phyloP scores from a whole-genome alignment of 352 stramenopile genomes.

The Sclerospora graminicola region DNA sequence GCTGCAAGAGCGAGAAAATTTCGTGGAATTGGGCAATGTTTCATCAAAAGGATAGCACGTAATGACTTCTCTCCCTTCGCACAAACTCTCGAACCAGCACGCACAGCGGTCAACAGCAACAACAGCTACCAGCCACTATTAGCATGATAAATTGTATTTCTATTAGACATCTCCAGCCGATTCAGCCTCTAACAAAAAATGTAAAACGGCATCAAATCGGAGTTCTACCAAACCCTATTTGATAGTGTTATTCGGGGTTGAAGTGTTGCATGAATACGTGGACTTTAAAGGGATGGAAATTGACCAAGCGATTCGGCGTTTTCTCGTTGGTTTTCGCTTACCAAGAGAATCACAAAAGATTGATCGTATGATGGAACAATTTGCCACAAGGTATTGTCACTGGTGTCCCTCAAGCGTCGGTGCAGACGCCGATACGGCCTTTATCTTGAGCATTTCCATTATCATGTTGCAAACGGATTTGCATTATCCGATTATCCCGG shows the following conservation, averaged over 20 bases:
- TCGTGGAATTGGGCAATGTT: too few species aligned
- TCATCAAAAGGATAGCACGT: too few species aligned
- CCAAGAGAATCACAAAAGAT: constrained; percentile 99
- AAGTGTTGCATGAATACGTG: constrained; percentile 95
- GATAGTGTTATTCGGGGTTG: too few species aligned
- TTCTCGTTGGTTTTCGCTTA: constrained; percentile 96
- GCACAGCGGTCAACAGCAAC: too few species aligned
- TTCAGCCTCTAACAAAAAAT: too few species aligned
- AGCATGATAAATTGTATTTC: too few species aligned
- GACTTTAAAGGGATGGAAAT: constrained; percentile 93
- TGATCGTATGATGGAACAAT: constrained; percentile 99
- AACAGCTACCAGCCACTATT: too few species aligned
- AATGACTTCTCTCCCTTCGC: too few species aligned
- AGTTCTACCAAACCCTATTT: too few species aligned
- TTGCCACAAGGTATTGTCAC: constrained; percentile 90
- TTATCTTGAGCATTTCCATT: constrained; percentile 95
- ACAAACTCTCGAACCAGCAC: too few species aligned
- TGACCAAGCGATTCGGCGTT: constrained; percentile 96
- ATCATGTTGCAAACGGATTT: constrained; percentile 91
- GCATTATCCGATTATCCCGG: constrained; percentile 97
- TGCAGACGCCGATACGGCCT: constrained; percentile 93
- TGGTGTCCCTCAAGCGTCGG: constrained; percentile 78
- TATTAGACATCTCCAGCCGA: too few species aligned
- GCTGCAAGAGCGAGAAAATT: constrained; percentile 52
- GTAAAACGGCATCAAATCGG: too few species aligned